phyloP scores from a whole-genome alignment of 305 asterid species.

The Rubia balearica region DNA sequence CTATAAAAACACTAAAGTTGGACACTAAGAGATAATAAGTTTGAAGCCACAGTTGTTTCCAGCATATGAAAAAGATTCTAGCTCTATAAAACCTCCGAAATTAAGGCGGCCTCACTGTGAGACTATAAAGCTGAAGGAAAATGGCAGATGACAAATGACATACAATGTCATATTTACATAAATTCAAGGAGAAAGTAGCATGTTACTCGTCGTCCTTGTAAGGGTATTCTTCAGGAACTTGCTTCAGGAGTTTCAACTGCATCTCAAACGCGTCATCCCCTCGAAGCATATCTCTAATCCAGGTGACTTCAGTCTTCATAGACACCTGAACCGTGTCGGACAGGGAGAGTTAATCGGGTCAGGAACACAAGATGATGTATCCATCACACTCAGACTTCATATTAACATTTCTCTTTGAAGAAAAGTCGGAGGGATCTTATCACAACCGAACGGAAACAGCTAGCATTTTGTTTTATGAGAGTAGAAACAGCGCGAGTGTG shows the following conservation, averaged over 20 bases:
- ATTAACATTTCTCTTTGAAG: neutral
- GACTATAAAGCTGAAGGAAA: neutral
- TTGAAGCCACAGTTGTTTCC: neutral
- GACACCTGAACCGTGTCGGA: conserved; percentile 51
- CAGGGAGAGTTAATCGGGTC: neutral
- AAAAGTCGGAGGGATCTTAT: neutral
- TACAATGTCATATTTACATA: conserved; percentile 19
- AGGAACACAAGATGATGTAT: neutral
- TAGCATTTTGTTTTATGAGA: neutral
- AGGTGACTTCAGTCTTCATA: conserved; percentile 90
- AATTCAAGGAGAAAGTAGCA: conserved; percentile 9
- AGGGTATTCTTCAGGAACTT: conserved; percentile 96
- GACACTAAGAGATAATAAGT: neutral
- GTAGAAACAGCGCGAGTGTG: neutral
- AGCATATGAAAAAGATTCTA: neutral
- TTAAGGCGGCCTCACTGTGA: neutral
- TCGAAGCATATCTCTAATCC: conserved; percentile 97
- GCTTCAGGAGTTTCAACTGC: conserved; percentile 90
- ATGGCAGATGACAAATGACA: neutral
- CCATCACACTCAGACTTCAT: neutral
- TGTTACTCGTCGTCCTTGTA: conserved; percentile 89
- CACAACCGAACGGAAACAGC: neutral
- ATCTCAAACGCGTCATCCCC: conserved; percentile 94
- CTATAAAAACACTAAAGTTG: neutral
- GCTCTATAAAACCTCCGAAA: neutral